These are phyloP conservation scores for Mayamaea pseudoterrestris DNA, from an alignment of 108 stramenopile species.

Conservation along the genomic window DNA sequence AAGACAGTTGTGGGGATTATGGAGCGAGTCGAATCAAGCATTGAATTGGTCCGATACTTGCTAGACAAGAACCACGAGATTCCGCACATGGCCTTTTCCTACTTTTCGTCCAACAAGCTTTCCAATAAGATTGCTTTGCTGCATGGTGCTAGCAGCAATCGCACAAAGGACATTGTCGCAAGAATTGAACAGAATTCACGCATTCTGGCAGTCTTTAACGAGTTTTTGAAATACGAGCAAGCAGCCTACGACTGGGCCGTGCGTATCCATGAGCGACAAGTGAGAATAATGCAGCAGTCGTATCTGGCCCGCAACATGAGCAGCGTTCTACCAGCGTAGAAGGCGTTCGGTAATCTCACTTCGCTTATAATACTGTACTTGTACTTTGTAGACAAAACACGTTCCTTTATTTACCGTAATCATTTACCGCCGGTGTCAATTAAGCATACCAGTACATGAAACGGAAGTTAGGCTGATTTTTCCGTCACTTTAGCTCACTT, in stretches of 20 bases:
- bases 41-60: constrained; percentile 4
- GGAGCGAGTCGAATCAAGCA: constrained; percentile 2
- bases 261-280: neutral
- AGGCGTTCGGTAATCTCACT: no score
- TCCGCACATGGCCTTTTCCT: neutral
- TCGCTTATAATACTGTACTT: no score
- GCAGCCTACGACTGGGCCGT: neutral
- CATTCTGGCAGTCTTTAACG: neutral
- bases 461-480: no score
- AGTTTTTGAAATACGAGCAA: neutral
- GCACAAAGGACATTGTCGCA: neutral
- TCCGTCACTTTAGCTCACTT: no score
- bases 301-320: no score
- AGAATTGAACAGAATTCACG: neutral
- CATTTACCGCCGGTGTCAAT: no score
- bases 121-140: neutral
- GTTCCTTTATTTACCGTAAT: no score
- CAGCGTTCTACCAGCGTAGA: no score
- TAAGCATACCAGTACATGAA: no score
- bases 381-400: no score
- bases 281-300: no score
- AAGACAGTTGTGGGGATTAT: constrained; percentile 7
- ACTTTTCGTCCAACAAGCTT: neutral
- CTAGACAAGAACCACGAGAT: neutral
- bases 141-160: neutral